Base-by-base conservation (phyloP, 345 rosid genomes). In the Hibiscus trionum region DNA sequence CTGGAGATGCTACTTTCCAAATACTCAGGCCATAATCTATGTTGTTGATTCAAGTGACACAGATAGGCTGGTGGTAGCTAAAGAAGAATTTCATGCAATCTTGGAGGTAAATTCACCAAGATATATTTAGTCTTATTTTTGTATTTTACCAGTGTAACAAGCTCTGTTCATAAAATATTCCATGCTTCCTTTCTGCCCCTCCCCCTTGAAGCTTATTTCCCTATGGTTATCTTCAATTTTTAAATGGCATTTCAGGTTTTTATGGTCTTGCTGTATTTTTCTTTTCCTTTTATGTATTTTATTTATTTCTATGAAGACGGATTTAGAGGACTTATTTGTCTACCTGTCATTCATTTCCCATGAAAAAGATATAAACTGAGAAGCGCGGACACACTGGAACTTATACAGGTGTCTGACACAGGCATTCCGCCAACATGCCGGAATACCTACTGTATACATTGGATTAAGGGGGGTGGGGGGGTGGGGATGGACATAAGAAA, bases 1-100 rank as follows among this genome's bases (percentile, higher is more conserved):
- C 61, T 90, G 95, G 95, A 85, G 95, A 79, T 90, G 95, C 79
- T 90, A 90, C 79, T 90, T 90, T 69, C 95, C 95, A 66, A 90
- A 90, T 72, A 88, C 95, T 35, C 95, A 90, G 67, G 95, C 90
- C 63, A 80, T 21, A 21, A 21, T 21, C 24, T 21, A 21, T 21
- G 24, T 21, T 21, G 24, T 21, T 21, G 24, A 21, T 82, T 90
- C 95, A 67, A 87, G 95, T 77, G 95, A 90, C 66, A 85, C 87
- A 16, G 92, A 90, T 64, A 85, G 95, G 79, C 81, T 90, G 57
- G 81, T 67, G 55, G 85, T 84, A 75, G 95, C 95, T 44, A 90
- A 86, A 82, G 95, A 90, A 15, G 95, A 90, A 75, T 90, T 90
- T 80, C 95, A 90, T 79, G 88, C 92, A 70, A 86, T 90, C 75